Evolutionary conservation across 176 grass and related monocot genomes (phyloP).

Genomic region (Oryza meridionalis): DNA sequence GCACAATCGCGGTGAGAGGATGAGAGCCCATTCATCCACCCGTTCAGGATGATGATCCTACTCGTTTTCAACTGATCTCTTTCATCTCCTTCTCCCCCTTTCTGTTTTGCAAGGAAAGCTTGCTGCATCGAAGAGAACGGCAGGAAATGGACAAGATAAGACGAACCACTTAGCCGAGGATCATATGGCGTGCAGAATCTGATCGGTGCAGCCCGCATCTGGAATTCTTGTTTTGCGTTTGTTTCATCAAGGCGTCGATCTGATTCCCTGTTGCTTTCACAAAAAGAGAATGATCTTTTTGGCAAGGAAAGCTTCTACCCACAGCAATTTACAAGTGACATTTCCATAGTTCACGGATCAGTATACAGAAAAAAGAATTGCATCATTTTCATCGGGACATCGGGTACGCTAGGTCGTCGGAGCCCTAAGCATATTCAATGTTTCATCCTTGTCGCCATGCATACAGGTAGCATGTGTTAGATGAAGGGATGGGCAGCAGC

Average conservation of each 20-base stretch:
- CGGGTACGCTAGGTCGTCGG: background rate
- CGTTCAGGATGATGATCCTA: background rate
- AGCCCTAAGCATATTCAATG: background rate
- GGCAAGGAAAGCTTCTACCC: background rate
- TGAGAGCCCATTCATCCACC: background rate
- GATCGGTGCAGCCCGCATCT: background rate
- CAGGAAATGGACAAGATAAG: background rate
- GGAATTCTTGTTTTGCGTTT: background rate
- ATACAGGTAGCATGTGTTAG: constrained; percentile 35
- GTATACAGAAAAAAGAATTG: background rate
- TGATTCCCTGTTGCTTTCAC: background rate
- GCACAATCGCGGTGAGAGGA: constrained; percentile 6
- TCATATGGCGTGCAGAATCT: background rate
- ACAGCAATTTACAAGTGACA: background rate
- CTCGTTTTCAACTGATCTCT: background rate
- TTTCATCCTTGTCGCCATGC: background rate
- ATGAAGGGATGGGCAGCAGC: background rate
- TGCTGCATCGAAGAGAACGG: background rate
- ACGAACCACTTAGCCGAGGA: constrained; percentile 1
- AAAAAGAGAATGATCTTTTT: background rate
- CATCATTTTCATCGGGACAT: background rate
- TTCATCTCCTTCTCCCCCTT: too few species aligned
- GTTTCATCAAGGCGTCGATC: background rate
- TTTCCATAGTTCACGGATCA: background rate
- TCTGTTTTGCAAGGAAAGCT: background rate